Conservation (phyloP, 257 asterid species). For the Solanum virginianum region DNA sequence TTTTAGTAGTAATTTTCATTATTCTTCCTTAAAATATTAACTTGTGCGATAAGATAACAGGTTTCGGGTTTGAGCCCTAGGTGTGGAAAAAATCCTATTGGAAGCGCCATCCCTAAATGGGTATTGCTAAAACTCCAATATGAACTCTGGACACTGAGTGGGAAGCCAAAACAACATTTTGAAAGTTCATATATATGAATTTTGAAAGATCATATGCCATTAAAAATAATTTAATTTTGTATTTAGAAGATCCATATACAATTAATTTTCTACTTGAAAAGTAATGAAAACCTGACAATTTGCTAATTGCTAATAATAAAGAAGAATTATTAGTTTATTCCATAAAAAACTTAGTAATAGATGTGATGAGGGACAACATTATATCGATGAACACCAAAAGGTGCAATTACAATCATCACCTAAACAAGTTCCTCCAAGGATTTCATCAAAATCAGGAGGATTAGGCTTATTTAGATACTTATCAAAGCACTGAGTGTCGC, state of each 20-base stretch:
- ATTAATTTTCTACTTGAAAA: background rate
- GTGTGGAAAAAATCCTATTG: no score
- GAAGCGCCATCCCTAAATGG: no score
- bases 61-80: no score
- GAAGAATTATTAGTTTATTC: background rate
- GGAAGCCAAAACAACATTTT: no score
- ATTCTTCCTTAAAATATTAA: background rate
- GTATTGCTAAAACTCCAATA: no score
- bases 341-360: background rate
- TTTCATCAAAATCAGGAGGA: background rate
- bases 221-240: background rate
- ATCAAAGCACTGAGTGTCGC: background rate
- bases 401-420: background rate
- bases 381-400: background rate
- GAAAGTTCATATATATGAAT: background rate
- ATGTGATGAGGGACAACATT: background rate
- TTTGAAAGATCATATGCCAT: background rate
- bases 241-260: background rate
- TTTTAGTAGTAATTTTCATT: no score
- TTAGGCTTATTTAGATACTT: background rate
- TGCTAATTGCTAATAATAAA: background rate
- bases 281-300: background rate
- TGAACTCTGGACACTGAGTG: no score
- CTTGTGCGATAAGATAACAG: background rate
- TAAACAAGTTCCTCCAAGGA: background rate